These are phyloP conservation scores for Tagetes erecta DNA, from an alignment of 129 eudicot genomes.

Conservation along the genomic window DNA sequence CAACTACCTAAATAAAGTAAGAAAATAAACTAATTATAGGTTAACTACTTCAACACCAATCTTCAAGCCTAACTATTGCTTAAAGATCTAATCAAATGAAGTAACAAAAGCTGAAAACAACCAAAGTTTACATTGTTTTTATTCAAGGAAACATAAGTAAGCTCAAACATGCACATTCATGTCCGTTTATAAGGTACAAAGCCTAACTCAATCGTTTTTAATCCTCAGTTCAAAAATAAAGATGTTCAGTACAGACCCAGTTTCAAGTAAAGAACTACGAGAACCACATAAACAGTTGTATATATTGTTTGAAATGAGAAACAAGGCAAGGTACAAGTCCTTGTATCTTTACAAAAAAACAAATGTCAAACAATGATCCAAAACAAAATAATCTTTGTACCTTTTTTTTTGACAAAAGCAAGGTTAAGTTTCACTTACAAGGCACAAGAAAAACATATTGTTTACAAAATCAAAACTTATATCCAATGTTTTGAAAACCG, in stretches of 20 bases:
- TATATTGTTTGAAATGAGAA: neutral
- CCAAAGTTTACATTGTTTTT: neutral
- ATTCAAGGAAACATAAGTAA: neutral
- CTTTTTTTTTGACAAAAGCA: neutral
- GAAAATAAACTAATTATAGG: neutral
- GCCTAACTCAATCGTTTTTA: neutral
- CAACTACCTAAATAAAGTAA: neutral
- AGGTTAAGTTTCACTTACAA: neutral
- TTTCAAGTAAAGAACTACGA: neutral
- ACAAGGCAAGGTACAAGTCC: neutral
- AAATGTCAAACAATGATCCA: neutral
- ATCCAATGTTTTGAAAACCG: too few species aligned
- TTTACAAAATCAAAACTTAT: neutral
- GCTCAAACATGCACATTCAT: neutral
- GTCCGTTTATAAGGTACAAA: neutral
- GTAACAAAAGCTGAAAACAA: neutral
- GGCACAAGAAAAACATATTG: neutral
- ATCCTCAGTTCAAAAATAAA: neutral
- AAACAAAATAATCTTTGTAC: neutral
- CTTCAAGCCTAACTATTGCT: slow-evolving; percentile 2
- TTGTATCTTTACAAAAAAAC: neutral
- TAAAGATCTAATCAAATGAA: neutral
- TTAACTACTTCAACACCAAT: slow-evolving; percentile 7
- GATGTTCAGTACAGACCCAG: neutral
- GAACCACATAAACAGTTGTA: neutral